These are phyloP conservation scores for Schoenoplectus tabernaemontani DNA, from an alignment of 202 grass and related monocot species.

Conservation along the genomic window DNA sequence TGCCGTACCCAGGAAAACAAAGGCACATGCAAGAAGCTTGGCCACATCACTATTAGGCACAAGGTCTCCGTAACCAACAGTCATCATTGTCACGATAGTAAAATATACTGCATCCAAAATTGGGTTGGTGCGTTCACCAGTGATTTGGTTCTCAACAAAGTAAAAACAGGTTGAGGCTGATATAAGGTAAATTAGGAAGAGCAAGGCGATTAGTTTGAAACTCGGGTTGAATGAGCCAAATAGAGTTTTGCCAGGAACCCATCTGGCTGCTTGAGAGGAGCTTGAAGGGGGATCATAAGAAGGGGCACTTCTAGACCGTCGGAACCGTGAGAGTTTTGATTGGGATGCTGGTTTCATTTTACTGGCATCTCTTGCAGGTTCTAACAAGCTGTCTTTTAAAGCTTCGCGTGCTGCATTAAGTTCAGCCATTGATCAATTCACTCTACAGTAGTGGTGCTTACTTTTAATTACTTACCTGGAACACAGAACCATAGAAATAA, in stretches of 20 bases:
- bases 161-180: constrained; percentile 50
- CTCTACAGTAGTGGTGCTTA: background rate
- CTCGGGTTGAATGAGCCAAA: constrained; percentile 43
- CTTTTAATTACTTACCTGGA: background rate
- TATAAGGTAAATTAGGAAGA: constrained; percentile 62
- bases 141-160: constrained; percentile 56
- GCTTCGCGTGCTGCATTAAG: background rate
- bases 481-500: background rate
- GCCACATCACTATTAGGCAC: constrained; percentile 47
- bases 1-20: constrained; percentile 65
- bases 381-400: constrained; percentile 2
- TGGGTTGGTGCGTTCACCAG: constrained; percentile 49
- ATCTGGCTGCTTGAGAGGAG: constrained; percentile 14
- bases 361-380: background rate
- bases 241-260: constrained; percentile 37
- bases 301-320: constrained; percentile 37
- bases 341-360: background rate
- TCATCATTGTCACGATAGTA: constrained; percentile 84
- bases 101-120: constrained; percentile 87
- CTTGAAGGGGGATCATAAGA: constrained; percentile 22
- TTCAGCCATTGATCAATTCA: background rate
- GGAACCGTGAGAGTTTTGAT: constrained; percentile 39
- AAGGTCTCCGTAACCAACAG: constrained; percentile 83
- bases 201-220: constrained; percentile 41
- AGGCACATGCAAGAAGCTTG: constrained; percentile 75